Base-by-base conservation (phyloP, 345 rosid genomes). In the Populus alba region DNA sequence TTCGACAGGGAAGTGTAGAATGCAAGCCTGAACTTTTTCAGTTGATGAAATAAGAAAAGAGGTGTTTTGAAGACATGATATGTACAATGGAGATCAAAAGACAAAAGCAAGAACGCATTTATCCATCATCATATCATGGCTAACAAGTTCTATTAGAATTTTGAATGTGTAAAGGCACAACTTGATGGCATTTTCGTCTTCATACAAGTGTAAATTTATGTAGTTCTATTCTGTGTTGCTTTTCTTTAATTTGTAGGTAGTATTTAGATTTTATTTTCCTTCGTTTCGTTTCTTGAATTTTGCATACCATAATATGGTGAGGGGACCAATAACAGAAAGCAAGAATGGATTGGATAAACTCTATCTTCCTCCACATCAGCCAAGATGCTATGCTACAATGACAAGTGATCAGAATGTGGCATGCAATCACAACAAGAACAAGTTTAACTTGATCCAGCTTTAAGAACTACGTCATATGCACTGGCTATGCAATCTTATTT, bases 351-450 rank as follows among this genome's bases (percentile, higher is more conserved):
- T 71, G 88, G 90, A 89, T 89, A 87, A 82, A 75, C 86, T 75
- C 88, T 41, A 85, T 79, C 87, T 38, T 68, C 65, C 78, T 81
- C 85, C 87, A 77, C 86, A 75, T 83, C 84, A 85, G 77, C 87
- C 63, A 73, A 68, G 73, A 78, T 70, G 69, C 70, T 38, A 20
- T 53, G 10, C 51, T 35, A 33, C 47, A 18, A 31, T n/a, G 62
- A 71, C 47, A 53, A 59, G 39, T 55, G 55, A 49, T 68, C 39
- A 18, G 33, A 35, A 37, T 20, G 29, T 27, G 37, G 13, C 62
- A 49, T 23, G 35, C 66, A 71, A 31, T 39, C 62, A 3, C 74
- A 53, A 23, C 68, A 66, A 33, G n/a, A 16, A 31, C 45, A 22
- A 31, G n/a, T 5, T 37, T 49, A 33, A 57, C 59, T 23, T 37